These are phyloP conservation scores for Barnettozyma pratensis DNA, from an alignment of 805 yeast species.

Conservation along the genomic window DNA sequence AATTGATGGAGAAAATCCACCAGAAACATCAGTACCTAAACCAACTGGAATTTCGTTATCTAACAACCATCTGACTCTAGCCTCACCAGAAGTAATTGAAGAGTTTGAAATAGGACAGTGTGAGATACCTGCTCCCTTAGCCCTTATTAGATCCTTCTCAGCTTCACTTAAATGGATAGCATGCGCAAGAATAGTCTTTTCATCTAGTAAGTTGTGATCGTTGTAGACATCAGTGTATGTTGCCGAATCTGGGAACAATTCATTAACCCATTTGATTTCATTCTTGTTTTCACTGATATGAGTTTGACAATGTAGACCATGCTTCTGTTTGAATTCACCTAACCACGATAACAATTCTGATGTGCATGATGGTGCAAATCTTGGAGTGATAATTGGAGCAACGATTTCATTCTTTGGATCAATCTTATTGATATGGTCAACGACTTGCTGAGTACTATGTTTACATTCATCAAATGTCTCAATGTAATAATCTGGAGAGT, in stretches of 20 bases:
- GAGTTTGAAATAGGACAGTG: slow-evolving; percentile 95
- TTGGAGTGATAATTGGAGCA: slow-evolving; percentile 79
- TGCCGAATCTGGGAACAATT: slow-evolving; percentile 65
- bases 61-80: slow-evolving; percentile 68
- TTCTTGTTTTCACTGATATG: slow-evolving; percentile 79
- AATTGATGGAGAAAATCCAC: slow-evolving; percentile 67
- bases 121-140: slow-evolving; percentile 62
- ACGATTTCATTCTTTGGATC: slow-evolving; percentile 52
- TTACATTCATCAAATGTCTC: slow-evolving; percentile 55
- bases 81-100: slow-evolving; percentile 85
- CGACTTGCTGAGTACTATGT: slow-evolving; percentile 47
- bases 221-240: slow-evolving; percentile 78
- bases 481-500: slow-evolving; percentile 66
- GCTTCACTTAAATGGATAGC: slow-evolving; percentile 68
- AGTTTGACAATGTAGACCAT: slow-evolving; percentile 72
- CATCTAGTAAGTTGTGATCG: slow-evolving; percentile 50
- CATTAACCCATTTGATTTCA: slow-evolving; percentile 71
- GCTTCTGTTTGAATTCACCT: slow-evolving; percentile 48
- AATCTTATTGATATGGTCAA: slow-evolving; percentile 47
- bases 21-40: slow-evolving; percentile 76
- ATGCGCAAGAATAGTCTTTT: slow-evolving; percentile 80
- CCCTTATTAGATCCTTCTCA: slow-evolving; percentile 56
- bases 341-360: slow-evolving; percentile 54
- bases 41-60: slow-evolving; percentile 68
- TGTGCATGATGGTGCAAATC: slow-evolving; percentile 90